Base-by-base conservation (phyloP, 441 rosid genomes). In the Rhodomyrtus psidioides region DNA sequence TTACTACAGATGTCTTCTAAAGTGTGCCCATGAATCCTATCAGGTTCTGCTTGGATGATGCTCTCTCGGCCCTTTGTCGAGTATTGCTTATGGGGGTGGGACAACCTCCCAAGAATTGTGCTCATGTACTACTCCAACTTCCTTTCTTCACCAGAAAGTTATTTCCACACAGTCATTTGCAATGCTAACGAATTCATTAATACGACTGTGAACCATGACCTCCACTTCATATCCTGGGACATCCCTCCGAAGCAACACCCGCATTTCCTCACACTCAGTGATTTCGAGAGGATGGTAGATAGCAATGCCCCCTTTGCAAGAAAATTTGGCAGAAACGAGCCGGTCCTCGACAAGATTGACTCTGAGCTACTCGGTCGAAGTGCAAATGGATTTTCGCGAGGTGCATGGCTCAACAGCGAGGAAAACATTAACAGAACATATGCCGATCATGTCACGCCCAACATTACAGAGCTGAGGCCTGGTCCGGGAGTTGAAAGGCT, bases 21-120 rank as follows among this genome's bases (percentile, higher is more conserved):
- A 34, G n/a, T 0, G 49, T 21, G n/a, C 46, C n/a, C 44, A 42
- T 70, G 49, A 70, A 70, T 42, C 84, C 34, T 30, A 2, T 54
- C 90, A 96, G 98, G 98, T 84, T 96, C 98, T 81, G 98, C 98
- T 30, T 96, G 98, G 98, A 94, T 96, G 92, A 94, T 93, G 94
- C 91, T 96, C 56, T 92, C 98, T 49, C 94, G 96, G 16, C 91
- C 97, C 83, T 96, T 96, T 42, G 86, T 96, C 7, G 98, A 96
- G 85, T 96, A 91, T 83, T 92, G 92, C 85, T 86, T 94, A 55
- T 92, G 94, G 95, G 98, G 98, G 10, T 96, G 98, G 98, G 95
- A 96, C 90, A 96, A 93, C 87, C 94, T 96, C 81, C 96, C 98
- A 0, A 93, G 98, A 87, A 89, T 90, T 54, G 92, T 90, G 56